Percentiles rank a stretch among this genome's conserved stretches.
Evolutionary conservation across 768 basidiomycete genomes (phyloP).

Genomic region (Pleurotus eryngii): DNA sequence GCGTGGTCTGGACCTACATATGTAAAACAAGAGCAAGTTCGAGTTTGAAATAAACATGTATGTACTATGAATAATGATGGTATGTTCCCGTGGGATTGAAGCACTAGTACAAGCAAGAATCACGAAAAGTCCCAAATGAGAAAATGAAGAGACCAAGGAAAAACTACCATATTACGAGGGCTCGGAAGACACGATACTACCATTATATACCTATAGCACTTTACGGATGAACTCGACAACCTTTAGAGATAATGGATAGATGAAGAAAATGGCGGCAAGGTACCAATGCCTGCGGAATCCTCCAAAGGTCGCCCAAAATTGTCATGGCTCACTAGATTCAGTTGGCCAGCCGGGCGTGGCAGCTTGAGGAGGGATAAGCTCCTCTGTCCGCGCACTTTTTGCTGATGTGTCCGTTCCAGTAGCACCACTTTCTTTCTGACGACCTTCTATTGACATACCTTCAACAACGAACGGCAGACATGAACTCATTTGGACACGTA

Average conservation of each 20-base stretch:
- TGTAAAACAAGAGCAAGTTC: too few relatives aligned
- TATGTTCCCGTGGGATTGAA: too few relatives aligned
- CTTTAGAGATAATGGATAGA: constrained; percentile 17
- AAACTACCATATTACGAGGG: neutral
- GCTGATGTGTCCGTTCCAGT: too few relatives aligned
- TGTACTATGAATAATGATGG: too few relatives aligned
- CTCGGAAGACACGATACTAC: neutral
- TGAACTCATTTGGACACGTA: too few relatives aligned
- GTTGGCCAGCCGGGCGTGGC: neutral
- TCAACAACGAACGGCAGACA: too few relatives aligned
- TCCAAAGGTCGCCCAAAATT: constrained; percentile 17
- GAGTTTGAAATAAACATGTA: too few relatives aligned
- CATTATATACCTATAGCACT: constrained; percentile 9
- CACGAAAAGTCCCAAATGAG: neutral
- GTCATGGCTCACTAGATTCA: constrained; percentile 8
- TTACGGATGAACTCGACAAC: constrained; percentile 22
- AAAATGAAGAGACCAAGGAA: neutral
- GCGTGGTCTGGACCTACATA: too few relatives aligned
- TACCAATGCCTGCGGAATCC: constrained; percentile 11
- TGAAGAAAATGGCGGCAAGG: constrained; percentile 10
- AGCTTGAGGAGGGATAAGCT: neutral
- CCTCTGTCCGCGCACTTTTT: too few relatives aligned
- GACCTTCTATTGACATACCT: too few relatives aligned
- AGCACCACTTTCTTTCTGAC: too few relatives aligned
- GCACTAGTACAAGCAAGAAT: too few relatives aligned